Conservation (phyloP, 179 eudicot genomes). For the Carnegiea gigantea region DNA sequence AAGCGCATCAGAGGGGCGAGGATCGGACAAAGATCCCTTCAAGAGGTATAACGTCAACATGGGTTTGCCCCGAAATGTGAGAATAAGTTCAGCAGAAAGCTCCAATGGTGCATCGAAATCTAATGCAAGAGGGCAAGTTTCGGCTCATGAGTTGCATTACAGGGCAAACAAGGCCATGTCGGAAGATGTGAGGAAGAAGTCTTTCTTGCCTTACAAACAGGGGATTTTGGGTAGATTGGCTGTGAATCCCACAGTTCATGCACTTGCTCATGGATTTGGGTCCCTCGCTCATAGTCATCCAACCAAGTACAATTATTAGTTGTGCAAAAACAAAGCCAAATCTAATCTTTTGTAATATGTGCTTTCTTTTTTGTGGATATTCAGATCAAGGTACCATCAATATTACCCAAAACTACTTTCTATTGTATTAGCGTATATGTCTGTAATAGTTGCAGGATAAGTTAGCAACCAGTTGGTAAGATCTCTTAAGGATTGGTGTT, state of each 20-base stretch:
- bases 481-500: no score
- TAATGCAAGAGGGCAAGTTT: conserved; percentile 33
- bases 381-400: background rate
- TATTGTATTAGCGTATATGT: no score
- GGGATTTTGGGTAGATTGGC: conserved; percentile 67
- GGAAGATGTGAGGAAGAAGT: conserved; percentile 68
- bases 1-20: conserved; percentile 81
- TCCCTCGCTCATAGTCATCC: conserved; percentile 14
- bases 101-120: background rate
- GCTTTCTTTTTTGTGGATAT: conserved; percentile 1
- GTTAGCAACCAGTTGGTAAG: no score
- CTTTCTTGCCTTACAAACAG: conserved; percentile 76
- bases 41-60: conserved; percentile 31
- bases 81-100: background rate
- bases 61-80: background rate
- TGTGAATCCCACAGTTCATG: conserved; percentile 44
- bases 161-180: conserved; percentile 58
- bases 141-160: conserved; percentile 78
- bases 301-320: background rate
- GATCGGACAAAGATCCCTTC: conserved; percentile 54
- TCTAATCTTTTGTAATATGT: background rate
- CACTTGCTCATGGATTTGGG: conserved; percentile 36
- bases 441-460: no score
- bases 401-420: background rate
- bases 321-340: background rate